Percentiles rank a stretch among this genome's conserved stretches.
Evolutionary conservation across 164 flowering plant species (phyloP).

Genomic region (Nymphaea colorata): DNA sequence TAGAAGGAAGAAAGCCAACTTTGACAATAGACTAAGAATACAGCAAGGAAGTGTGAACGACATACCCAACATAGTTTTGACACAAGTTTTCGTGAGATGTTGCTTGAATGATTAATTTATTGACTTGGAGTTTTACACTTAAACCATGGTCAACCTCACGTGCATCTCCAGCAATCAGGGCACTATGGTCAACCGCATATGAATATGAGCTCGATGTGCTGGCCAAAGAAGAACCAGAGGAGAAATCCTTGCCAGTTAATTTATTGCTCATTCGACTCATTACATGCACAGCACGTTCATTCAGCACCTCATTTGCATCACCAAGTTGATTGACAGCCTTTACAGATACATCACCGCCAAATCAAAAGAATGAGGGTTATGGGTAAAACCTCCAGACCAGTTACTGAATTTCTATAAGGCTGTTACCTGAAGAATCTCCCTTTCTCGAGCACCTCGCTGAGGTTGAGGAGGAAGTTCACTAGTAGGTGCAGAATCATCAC

Average conservation of each 20-base stretch:
- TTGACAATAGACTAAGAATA: neutral
- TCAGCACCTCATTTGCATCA: slow-evolving; percentile 95
- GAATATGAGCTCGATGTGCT: slow-evolving; percentile 30
- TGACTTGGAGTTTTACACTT: slow-evolving; percentile 85
- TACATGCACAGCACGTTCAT: slow-evolving; percentile 90
- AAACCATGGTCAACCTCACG: slow-evolving; percentile 91
- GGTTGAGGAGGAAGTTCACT: slow-evolving; percentile 68
- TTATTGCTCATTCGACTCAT: slow-evolving; percentile 98
- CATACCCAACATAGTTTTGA: slow-evolving; percentile 97
- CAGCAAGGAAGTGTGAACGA: neutral
- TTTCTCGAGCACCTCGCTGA: slow-evolving; percentile 78
- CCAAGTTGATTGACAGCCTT: slow-evolving; percentile 97
- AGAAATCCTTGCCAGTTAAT: slow-evolving; percentile 94
- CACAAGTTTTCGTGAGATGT: slow-evolving; percentile 87
- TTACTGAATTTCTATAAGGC: neutral
- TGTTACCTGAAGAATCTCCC: slow-evolving; percentile 87
- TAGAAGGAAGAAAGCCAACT: neutral
- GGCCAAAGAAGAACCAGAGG: slow-evolving; percentile 33
- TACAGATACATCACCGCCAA: slow-evolving; percentile 1
- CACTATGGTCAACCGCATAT: slow-evolving; percentile 51
- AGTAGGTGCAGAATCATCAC: slow-evolving; percentile 55
- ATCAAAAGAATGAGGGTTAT: too few species aligned
- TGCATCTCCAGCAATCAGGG: slow-evolving; percentile 50
- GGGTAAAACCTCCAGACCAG: too few species aligned
- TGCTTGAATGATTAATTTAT: slow-evolving; percentile 80